Conservation (phyloP, 1,139 yeast genomes). For the Saccharomyces uvarum region DNA sequence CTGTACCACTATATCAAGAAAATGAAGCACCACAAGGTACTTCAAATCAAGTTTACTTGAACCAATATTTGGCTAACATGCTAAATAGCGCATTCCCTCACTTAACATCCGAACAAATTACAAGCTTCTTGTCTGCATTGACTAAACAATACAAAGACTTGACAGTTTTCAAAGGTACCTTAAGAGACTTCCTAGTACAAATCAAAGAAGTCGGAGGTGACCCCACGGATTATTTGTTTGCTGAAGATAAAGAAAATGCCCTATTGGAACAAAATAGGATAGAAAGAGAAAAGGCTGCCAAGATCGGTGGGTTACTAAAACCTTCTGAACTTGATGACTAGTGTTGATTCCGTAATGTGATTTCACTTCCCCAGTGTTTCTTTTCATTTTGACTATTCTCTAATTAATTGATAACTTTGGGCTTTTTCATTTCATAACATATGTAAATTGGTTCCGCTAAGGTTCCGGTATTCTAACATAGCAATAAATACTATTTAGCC, state of each 20-base stretch:
- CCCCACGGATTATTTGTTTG: slow-evolving; percentile 81
- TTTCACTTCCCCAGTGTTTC: neutral
- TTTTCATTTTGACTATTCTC: slow-evolving; percentile 1
- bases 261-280: slow-evolving; percentile 56
- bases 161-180: slow-evolving; percentile 67
- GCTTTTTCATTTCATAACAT: neutral
- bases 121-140: slow-evolving; percentile 72
- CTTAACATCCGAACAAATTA: slow-evolving; percentile 73
- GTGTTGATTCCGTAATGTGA: neutral
- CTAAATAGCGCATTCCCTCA: slow-evolving; percentile 85
- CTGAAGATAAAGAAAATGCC: slow-evolving; percentile 85
- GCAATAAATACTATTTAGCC: neutral
- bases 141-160: slow-evolving; percentile 68
- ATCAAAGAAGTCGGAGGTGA: slow-evolving; percentile 95
- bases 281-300: slow-evolving; percentile 75
- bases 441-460: neutral
- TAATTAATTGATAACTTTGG: neutral
- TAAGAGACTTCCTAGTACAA: slow-evolving; percentile 94
- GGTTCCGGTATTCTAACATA: neutral
- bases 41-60: slow-evolving; percentile 67
- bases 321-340: slow-evolving; percentile 93
- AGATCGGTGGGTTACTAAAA: slow-evolving; percentile 87
- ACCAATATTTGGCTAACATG: slow-evolving; percentile 75
- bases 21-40: slow-evolving; percentile 79
- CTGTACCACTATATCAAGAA: slow-evolving; percentile 69